These are phyloP conservation scores for Schizopora paradoxa DNA, from an alignment of 1,284 basidiomycete genomes.

Conservation along the genomic window DNA sequence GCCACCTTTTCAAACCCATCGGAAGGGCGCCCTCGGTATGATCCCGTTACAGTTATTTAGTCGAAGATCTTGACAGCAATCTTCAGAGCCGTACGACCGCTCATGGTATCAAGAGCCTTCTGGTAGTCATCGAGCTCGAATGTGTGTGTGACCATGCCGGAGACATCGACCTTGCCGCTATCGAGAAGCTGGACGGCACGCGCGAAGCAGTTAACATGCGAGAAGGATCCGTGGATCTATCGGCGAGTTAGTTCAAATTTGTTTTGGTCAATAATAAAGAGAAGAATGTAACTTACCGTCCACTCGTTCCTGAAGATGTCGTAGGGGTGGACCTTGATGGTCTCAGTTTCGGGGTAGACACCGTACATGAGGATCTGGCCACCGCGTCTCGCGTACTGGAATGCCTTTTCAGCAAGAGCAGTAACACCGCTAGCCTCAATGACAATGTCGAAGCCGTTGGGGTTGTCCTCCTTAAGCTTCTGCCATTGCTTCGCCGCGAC, in stretches of 20 bases:
- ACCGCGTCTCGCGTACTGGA: constrained; percentile 80
- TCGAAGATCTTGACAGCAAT: constrained; percentile 62
- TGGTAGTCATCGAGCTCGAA: constrained; percentile 78
- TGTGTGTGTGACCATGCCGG: constrained; percentile 80
- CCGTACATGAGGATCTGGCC: constrained; percentile 71
- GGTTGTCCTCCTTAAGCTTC: constrained; percentile 71
- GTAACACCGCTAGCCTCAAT: constrained; percentile 84
- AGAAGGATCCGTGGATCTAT: constrained; percentile 82
- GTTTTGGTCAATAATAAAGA: constrained; percentile 12
- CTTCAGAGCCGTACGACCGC: constrained; percentile 62
- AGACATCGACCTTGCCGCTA: constrained; percentile 73
- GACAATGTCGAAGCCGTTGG: constrained; percentile 84
- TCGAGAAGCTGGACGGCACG: constrained; percentile 85
- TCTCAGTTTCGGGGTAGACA: constrained; percentile 69
- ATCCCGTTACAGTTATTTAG: too few species aligned
- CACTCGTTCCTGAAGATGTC: constrained; percentile 88
- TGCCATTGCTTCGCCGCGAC: constrained; percentile 70
- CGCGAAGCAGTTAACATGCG: constrained; percentile 82
- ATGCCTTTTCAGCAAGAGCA: constrained; percentile 71
- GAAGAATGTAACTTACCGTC: constrained; percentile 38
- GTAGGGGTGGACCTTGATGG: constrained; percentile 77
- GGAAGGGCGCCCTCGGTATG: too few species aligned
- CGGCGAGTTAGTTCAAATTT: background rate
- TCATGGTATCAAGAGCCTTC: constrained; percentile 81
- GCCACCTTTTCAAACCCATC: too few species aligned